Evolutionary conservation across 1,139 yeast genomes (phyloP).

Genomic region (Pichia sp.): DNA sequence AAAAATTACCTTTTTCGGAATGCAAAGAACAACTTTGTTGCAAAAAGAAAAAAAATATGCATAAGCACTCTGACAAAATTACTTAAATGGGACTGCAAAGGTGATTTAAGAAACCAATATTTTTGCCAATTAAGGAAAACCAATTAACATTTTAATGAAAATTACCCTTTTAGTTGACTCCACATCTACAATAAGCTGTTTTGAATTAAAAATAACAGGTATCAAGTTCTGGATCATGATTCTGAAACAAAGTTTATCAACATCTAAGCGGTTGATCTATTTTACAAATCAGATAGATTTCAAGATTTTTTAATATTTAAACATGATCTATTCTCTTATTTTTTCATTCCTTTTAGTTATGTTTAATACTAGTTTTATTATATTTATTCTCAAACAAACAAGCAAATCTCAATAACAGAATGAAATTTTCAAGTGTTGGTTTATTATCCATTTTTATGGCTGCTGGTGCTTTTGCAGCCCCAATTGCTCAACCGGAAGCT

Average conservation of each 20-base stretch:
- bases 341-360: background rate
- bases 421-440: conserved; percentile 8
- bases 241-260: background rate
- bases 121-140: background rate
- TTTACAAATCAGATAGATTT: background rate
- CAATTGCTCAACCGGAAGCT: conserved; percentile 10
- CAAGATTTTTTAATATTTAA: background rate
- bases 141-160: background rate
- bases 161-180: background rate
- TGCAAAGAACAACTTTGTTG: background rate
- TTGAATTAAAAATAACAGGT: background rate
- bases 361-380: background rate
- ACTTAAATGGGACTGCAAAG: conserved; percentile 2
- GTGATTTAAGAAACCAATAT: background rate
- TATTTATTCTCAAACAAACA: background rate
- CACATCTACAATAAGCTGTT: background rate
- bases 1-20: background rate
- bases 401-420: background rate
- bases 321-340: background rate
- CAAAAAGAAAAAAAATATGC: background rate
- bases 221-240: background rate
- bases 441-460: conserved; percentile 8
- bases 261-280: background rate
- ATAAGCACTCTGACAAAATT: background rate
- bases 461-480: conserved; percentile 7